phyloP scores from a whole-genome alignment of 1,139 yeast species.

The Hyphopichia pseudoburtonii region DNA sequence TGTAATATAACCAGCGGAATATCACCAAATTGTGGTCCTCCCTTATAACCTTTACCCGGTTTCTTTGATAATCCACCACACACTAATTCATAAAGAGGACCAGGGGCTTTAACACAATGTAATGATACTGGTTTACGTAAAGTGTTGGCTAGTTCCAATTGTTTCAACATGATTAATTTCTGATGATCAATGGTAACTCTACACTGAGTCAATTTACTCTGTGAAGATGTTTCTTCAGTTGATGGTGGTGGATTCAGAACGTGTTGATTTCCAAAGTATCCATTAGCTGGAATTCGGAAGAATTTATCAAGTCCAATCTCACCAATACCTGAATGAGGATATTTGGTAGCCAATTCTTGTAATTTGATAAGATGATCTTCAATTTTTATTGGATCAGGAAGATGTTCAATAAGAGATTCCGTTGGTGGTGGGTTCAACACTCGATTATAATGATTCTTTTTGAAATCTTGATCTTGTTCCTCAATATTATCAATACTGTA shows the following conservation, averaged over 20 bases:
- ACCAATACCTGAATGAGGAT: constrained; percentile 54
- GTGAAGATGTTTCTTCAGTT: too few relatives aligned
- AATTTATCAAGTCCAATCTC: constrained; percentile 86
- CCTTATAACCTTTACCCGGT: constrained; percentile 11
- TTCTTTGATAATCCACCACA: too few relatives aligned
- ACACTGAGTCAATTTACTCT: constrained; percentile 36
- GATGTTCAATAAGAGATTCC: constrained; percentile 38
- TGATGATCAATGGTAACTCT: constrained; percentile 70
- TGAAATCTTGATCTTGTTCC: constrained; percentile 19
- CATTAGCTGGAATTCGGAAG: constrained; percentile 65
- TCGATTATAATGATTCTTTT: constrained; percentile 52
- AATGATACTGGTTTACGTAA: constrained; percentile 59
- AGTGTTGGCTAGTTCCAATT: constrained; percentile 54
- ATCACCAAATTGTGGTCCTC: too few relatives aligned
- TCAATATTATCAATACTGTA: too few relatives aligned
- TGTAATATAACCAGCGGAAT: constrained; percentile 60
- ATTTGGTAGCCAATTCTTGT: constrained; percentile 17
- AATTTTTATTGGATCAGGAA: constrained; percentile 65
- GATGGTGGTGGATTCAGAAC: constrained; percentile 11
- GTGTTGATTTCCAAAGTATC: constrained; percentile 47
- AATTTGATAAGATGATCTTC: constrained; percentile 34
- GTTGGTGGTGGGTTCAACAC: constrained; percentile 49
- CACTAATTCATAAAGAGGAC: constrained; percentile 51
- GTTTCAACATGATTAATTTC: constrained; percentile 43
- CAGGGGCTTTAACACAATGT: constrained; percentile 84